phyloP scores from a whole-genome alignment of 176 grass and related monocot genomes.

The Aegilops sharonensis region DNA sequence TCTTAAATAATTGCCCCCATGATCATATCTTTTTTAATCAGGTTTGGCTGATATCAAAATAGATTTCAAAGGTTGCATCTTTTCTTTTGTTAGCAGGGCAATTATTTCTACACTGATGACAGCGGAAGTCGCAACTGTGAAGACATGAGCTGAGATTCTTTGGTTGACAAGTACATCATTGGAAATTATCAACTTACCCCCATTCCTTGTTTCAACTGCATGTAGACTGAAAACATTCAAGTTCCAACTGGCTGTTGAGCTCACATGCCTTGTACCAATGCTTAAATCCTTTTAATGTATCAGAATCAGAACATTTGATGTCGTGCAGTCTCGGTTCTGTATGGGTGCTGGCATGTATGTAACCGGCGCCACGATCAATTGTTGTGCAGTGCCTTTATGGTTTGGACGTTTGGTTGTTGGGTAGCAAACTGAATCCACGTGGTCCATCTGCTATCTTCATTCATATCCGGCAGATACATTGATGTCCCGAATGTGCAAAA shows the following conservation, averaged over 20 bases:
- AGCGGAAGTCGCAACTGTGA: constrained; percentile 46
- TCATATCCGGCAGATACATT: constrained; percentile 14
- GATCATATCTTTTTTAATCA: neutral
- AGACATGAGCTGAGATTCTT: constrained; percentile 63
- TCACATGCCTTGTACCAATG: constrained; percentile 40
- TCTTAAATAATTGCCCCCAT: neutral
- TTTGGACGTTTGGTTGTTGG: neutral
- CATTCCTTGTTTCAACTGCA: constrained; percentile 33
- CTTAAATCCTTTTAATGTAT: constrained; percentile 46
- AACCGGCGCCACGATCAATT: neutral
- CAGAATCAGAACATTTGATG: constrained; percentile 22
- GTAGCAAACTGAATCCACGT: neutral
- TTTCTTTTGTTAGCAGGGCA: constrained; percentile 32
- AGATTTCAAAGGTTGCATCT: neutral
- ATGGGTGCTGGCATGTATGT: neutral
- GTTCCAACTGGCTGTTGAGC: constrained; percentile 44
- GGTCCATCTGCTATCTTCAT: neutral
- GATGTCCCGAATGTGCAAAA: constrained; percentile 36
- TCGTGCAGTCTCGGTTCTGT: neutral
- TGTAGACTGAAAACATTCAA: constrained; percentile 48
- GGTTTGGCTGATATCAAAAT: neutral
- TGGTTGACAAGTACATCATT: constrained; percentile 50
- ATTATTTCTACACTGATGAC: constrained; percentile 45
- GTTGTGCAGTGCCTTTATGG: constrained; percentile 1
- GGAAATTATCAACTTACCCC: constrained; percentile 50